Evolutionary conservation across 2,329 filamentous ascomycete species (phyloP), one percentile per base, ranked within the genome.

Genomic region (Epichloe uncinata): DNA sequence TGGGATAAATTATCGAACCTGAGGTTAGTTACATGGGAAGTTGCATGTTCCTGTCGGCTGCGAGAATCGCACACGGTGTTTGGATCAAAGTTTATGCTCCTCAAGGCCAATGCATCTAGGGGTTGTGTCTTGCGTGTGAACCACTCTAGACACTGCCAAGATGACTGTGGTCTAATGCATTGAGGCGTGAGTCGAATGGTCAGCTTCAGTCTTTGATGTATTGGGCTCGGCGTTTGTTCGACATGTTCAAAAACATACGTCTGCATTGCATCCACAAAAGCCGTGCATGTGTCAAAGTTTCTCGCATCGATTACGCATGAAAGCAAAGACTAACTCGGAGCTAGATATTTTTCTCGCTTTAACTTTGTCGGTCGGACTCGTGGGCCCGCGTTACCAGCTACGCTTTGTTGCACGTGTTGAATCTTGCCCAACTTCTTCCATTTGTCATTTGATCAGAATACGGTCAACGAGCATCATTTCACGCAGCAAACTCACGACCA

Each of bases 21-120:
- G 36, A 51, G 45, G 50, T 51, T 18, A 51, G 50, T 48, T 12
- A 12, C 13, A n/a, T 15, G 12, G 15, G 46, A 43, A 15, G 13
- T 13, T 5, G 5, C 4, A 33, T 13, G 4, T 38, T 26, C 18
- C 34, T 16, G 13, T 45, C 46, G 13, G 22, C n/a, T 7, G 46
- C 36, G n/a, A 30, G 12, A 9, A 16, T 26, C 15, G 22, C 18
- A 12, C 22, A 6, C 22, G 4, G n/a, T 11, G 4, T 34, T 8
- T 18, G 18, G 15, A 13, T 2, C 16, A 37, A 5, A 26, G 12
- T 7, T 20, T n/a, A 40, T 22, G n/a, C 22, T 20, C 38, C 22
- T 20, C 38, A 22, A 16, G 18, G n/a, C 22, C 13, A 6, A n/a
- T 12, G 37, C 45, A 12, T 42, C 2, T 16, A 22, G 16, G 38